These are phyloP conservation scores for Talaromyces amestolkiae DNA, from an alignment of 2,329 filamentous ascomycete genomes.

Conservation along the genomic window DNA sequence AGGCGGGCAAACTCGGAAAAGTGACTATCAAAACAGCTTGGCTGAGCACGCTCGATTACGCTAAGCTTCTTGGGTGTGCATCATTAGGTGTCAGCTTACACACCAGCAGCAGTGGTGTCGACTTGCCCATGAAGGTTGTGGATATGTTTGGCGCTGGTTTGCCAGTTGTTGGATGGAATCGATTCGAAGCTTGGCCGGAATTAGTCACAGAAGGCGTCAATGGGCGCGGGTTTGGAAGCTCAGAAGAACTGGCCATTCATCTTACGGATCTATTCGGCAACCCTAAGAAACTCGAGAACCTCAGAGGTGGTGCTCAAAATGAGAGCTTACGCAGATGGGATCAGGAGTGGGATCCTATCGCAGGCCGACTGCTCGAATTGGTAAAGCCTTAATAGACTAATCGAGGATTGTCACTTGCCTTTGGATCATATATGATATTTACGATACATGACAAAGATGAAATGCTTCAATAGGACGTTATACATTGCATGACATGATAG, in stretches of 20 bases:
- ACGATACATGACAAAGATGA: neutral
- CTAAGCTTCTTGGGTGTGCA: slow-evolving; percentile 74
- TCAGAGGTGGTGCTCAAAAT: slow-evolving; percentile 68
- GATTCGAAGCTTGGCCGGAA: slow-evolving; percentile 85
- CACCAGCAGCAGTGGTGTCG: slow-evolving; percentile 89
- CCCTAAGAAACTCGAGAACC: slow-evolving; percentile 53
- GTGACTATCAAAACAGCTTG: slow-evolving; percentile 78
- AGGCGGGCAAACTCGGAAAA: slow-evolving; percentile 62
- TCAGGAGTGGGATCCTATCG: slow-evolving; percentile 85
- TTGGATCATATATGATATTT: neutral
- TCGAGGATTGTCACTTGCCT: neutral
- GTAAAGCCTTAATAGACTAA: slow-evolving; percentile 6
- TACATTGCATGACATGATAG: slow-evolving; percentile 11
- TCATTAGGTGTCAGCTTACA: slow-evolving; percentile 90
- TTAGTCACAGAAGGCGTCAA: slow-evolving; percentile 85
- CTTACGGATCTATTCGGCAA: slow-evolving; percentile 64
- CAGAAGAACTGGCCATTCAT: slow-evolving; percentile 62
- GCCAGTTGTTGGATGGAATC: slow-evolving; percentile 81
- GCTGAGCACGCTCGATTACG: slow-evolving; percentile 81
- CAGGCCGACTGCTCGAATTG: slow-evolving; percentile 66
- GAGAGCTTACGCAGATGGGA: slow-evolving; percentile 83
- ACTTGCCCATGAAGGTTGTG: slow-evolving; percentile 98
- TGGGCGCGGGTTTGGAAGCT: slow-evolving; percentile 76
- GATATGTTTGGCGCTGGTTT: slow-evolving; percentile 97
- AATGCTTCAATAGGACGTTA: neutral